These are phyloP conservation scores for Hypoxylon lienhwacheense DNA, from an alignment of 495 filamentous ascomycete species.

Conservation along the genomic window DNA sequence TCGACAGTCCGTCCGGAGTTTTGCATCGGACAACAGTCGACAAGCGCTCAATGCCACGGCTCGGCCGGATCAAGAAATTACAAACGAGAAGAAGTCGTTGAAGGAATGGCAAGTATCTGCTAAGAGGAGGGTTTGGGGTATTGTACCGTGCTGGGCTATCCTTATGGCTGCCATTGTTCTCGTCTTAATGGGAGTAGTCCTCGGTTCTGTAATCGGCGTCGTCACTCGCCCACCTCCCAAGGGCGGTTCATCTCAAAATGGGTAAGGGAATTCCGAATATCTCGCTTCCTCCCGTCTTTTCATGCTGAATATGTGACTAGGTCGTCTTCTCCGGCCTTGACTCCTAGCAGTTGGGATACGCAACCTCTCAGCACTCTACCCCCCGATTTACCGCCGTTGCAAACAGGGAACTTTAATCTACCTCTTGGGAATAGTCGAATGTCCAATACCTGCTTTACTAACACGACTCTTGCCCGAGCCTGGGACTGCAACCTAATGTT, in stretches of 20 bases:
- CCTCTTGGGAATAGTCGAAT: slow-evolving; percentile 58
- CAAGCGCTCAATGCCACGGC: slow-evolving; percentile 48
- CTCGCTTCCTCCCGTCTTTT: not conserved
- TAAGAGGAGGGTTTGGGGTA: slow-evolving; percentile 62
- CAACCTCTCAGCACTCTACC: slow-evolving; percentile 62
- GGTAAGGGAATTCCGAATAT: slow-evolving; percentile 22
- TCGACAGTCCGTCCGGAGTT: slow-evolving; percentile 53
- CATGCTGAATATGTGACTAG: slow-evolving; percentile 25
- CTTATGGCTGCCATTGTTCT: slow-evolving; percentile 57
- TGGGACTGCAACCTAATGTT: slow-evolving; percentile 66
- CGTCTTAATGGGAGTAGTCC: slow-evolving; percentile 62
- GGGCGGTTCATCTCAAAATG: slow-evolving; percentile 17
- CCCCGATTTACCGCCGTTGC: slow-evolving; percentile 58
- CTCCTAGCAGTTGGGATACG: slow-evolving; percentile 61
- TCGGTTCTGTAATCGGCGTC: slow-evolving; percentile 58
- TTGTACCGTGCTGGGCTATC: slow-evolving; percentile 70
- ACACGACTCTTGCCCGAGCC: slow-evolving; percentile 59
- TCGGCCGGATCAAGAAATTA: slow-evolving; percentile 13
- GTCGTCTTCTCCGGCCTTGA: slow-evolving; percentile 3
- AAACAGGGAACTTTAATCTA: slow-evolving; percentile 66
- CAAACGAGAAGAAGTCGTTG: slow-evolving; percentile 48
- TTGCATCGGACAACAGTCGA: slow-evolving; percentile 48
- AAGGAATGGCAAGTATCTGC: slow-evolving; percentile 61
- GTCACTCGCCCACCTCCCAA: slow-evolving; percentile 38
- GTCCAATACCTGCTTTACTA: slow-evolving; percentile 67